phyloP scores from a whole-genome alignment of 331 rosid species.

The Quercus lobata region DNA sequence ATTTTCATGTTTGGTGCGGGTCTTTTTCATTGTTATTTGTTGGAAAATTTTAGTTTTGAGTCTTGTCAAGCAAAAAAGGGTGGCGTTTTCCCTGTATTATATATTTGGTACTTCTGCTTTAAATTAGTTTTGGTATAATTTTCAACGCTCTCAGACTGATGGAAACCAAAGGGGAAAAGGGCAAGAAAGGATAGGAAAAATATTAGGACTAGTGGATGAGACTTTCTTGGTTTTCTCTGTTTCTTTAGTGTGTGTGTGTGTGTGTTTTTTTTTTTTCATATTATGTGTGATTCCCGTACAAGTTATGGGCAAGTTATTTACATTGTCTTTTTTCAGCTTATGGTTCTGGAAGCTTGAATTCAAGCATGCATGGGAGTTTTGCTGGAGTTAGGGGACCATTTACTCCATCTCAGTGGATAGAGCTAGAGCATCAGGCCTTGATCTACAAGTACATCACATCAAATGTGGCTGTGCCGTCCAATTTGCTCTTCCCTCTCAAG shows the following conservation, averaged over 20 bases:
- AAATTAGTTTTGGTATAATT: slow-evolving; percentile 10
- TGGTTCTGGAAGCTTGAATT: slow-evolving; percentile 42
- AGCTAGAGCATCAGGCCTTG: slow-evolving; percentile 85
- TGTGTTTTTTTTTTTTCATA: background rate
- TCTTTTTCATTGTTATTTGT: slow-evolving; percentile 62
- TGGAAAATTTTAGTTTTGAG: slow-evolving; percentile 27
- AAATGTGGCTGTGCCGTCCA: slow-evolving; percentile 69
- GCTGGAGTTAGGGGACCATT: slow-evolving; percentile 52
- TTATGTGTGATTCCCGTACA: background rate
- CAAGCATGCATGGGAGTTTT: slow-evolving; percentile 48
- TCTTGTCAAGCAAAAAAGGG: slow-evolving; percentile 47
- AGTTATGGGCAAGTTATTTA: background rate
- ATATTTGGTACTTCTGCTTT: slow-evolving; percentile 27
- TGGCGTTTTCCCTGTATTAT: background rate
- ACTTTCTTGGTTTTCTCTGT: background rate
- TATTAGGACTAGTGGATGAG: slow-evolving; percentile 2
- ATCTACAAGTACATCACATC: slow-evolving; percentile 84
- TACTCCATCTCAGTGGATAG: slow-evolving; percentile 94
- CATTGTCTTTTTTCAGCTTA: slow-evolving; percentile 37
- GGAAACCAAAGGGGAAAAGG: slow-evolving; percentile 24
- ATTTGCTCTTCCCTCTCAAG: slow-evolving; percentile 67
- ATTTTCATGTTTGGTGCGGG: slow-evolving; percentile 41
- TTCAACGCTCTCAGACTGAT: slow-evolving; percentile 19
- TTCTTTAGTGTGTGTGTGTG: background rate
- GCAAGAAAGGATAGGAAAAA: background rate